Percentiles rank a stretch among this genome's conserved stretches.
These are phyloP conservation scores for Ottelia alismoides DNA, from an alignment of 106 monocot genomes.

Conservation along the genomic window DNA sequence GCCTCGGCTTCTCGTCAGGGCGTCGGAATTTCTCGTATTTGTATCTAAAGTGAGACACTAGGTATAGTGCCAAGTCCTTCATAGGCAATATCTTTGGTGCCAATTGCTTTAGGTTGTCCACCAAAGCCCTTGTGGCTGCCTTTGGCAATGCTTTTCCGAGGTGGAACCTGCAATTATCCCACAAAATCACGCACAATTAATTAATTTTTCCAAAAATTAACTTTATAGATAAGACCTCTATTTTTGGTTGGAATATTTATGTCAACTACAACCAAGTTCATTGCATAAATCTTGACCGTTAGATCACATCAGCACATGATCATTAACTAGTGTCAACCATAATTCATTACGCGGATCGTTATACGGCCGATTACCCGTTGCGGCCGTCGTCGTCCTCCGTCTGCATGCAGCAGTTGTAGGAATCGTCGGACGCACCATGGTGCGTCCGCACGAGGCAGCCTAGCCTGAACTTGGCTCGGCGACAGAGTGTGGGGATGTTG, in stretches of 20 bases:
- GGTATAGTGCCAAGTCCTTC: constrained; percentile 25
- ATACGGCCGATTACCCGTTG: too few relatives aligned
- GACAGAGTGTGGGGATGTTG: constrained; percentile 3
- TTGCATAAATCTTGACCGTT: too few relatives aligned
- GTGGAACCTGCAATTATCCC: constrained; percentile 30
- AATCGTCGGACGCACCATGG: constrained; percentile 4
- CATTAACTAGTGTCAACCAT: too few relatives aligned
- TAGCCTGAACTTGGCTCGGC: constrained; percentile 1
- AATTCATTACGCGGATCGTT: too few relatives aligned
- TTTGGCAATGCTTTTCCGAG: constrained; percentile 39
- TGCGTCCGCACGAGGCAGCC: constrained; percentile 7
- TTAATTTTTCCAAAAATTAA: too few relatives aligned
- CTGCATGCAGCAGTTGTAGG: constrained; percentile 10
- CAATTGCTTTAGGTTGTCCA: constrained; percentile 28
- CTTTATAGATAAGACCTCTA: too few relatives aligned
- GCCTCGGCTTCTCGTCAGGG: neutral
- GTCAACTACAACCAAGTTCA: too few relatives aligned
- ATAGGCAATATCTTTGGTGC: constrained; percentile 26
- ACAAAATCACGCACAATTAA: too few relatives aligned
- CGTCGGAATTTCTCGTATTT: neutral
- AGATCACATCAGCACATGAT: too few relatives aligned
- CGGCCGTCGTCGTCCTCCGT: constrained; percentile 3
- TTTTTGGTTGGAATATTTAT: too few relatives aligned
- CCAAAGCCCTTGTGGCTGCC: constrained; percentile 31
- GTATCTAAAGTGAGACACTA: neutral